These are phyloP conservation scores for Neopestalotiopsis rosae DNA, from an alignment of 2,329 filamentous ascomycete species.

Conservation along the genomic window DNA sequence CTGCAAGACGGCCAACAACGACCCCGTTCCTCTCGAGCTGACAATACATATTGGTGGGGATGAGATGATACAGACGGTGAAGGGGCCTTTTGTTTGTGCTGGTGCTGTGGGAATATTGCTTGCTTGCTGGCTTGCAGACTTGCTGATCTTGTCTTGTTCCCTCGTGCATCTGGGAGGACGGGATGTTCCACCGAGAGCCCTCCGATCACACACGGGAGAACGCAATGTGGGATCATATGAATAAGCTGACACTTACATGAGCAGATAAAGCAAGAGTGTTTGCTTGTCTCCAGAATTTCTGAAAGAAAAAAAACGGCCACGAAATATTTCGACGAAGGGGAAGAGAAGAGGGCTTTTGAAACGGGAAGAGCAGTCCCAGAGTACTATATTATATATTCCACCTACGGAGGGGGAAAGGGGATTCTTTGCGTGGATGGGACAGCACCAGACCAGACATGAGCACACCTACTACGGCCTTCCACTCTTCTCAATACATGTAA, in stretches of 20 bases:
- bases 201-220: background rate
- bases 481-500: background rate
- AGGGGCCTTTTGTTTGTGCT: background rate
- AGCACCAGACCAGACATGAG: background rate
- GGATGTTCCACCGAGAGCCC: background rate
- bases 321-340: background rate
- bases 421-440: background rate
- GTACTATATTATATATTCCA: background rate
- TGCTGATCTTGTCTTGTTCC: background rate
- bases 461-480: background rate
- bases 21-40: background rate
- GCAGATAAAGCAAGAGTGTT: background rate
- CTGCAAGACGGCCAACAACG: background rate
- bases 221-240: background rate
- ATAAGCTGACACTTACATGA: background rate
- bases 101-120: too few species aligned
- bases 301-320: background rate
- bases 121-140: too few species aligned
- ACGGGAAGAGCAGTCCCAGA: background rate
- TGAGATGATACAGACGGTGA: background rate
- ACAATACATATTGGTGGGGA: background rate
- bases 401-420: background rate
- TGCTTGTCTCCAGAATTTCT: slow-evolving; percentile 1
- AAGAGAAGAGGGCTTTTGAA: background rate
- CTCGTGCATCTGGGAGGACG: background rate